A percentile compares a stretch with the other conserved stretches of the same genome.
Evolutionary conservation across 2,329 filamentous ascomycete genomes (phyloP).

Genomic region (Bertia moriformis): DNA sequence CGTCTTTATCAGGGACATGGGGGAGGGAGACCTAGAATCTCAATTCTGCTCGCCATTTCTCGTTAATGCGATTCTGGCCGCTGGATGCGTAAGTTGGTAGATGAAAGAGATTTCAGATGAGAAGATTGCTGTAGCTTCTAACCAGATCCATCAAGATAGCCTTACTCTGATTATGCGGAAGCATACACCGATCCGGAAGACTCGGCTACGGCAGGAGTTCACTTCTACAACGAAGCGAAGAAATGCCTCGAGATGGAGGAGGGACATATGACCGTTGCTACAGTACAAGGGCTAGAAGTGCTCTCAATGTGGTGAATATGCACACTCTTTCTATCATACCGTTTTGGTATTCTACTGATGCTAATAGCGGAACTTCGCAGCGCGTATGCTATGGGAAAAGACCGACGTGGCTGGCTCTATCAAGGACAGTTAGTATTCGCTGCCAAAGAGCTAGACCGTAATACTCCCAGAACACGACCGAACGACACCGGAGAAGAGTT

Average conservation of each 20-base stretch:
- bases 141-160: too few species aligned
- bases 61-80: slow-evolving; percentile 16
- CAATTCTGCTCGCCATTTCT: slow-evolving; percentile 16
- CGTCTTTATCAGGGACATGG: slow-evolving; percentile 14
- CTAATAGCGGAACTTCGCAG: too few species aligned
- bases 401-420: slow-evolving; percentile 13
- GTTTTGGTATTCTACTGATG: too few species aligned
- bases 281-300: too few species aligned
- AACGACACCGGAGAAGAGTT: too few species aligned
- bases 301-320: too few species aligned
- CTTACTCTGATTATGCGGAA: not conserved
- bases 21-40: slow-evolving; percentile 9
- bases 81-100: slow-evolving; percentile 13
- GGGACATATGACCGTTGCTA: slow-evolving; percentile 8
- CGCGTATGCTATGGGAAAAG: slow-evolving; percentile 17
- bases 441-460: slow-evolving; percentile 5
- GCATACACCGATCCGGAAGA: slow-evolving; percentile 9
- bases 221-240: slow-evolving; percentile 18
- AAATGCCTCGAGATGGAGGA: slow-evolving; percentile 8
- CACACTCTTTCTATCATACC: too few species aligned
- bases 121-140: too few species aligned
- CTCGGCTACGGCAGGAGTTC: slow-evolving; percentile 9
- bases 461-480: too few species aligned
- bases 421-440: slow-evolving; percentile 7
- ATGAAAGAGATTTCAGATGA: slow-evolving; percentile 1